Base-by-base conservation (phyloP, 106 monocot genomes). In the Iris macrosiphon region DNA sequence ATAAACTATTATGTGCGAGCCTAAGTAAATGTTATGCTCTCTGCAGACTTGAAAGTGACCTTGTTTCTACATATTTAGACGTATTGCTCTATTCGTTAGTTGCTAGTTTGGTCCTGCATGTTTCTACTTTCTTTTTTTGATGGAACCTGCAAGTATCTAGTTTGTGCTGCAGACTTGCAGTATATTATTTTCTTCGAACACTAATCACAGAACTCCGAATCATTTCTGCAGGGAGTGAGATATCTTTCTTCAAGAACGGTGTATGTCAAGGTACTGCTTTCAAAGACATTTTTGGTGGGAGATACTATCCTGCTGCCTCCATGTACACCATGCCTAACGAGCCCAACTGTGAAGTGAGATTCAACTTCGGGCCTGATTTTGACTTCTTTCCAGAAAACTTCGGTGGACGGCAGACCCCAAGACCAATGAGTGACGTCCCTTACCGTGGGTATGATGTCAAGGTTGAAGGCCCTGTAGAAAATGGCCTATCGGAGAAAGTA, bases 221-320 rank as follows among this genome's bases (percentile, higher is more conserved):
- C n/a, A n/a, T n/a, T n/a, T 50, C 31, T 75, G 64, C 95, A 95
- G 95, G 80, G 31, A 96, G 96, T 32, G 86, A 87, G 74, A 83
- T 96, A 70, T 63, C 75, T 3, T 96, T 90, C 64, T 96, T 90
- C 86, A 96, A 80, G 72, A 96, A 96, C 38, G 96, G 96, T 34
- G 49, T 69, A 60, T 86, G 82, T 37, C 96, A 96, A 68, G 96
- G 90, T 31, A 69, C 74, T 49, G 96, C 96, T 4, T 96, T 74
- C 59, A 71, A 44, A 17, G 86, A 90, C 49, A 35, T 96, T 16
- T 69, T 47, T 41, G 96, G 96, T 17, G 80, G 96, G 6, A 64
- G 90, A 45, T 96, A 96, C 49, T 96, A 83, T 60, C 96, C 96
- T 42, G 96, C 96, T 4, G 96, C 96, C 2, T 96, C 96, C 10